Conservation (phyloP, 2,329 filamentous ascomycete species). For the Zarea fungicola region DNA sequence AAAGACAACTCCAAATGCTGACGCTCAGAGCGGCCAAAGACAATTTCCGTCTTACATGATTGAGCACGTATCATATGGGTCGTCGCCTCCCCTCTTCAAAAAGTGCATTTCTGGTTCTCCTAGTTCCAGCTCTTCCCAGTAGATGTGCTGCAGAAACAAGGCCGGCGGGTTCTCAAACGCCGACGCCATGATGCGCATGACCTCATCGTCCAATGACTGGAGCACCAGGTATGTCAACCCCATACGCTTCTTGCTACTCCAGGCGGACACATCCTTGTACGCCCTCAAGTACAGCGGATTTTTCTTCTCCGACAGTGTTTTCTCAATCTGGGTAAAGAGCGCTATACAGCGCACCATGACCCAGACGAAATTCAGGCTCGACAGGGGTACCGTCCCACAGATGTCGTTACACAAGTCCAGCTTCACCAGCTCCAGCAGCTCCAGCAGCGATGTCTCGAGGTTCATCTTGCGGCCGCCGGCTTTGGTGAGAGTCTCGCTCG, state of each 20-base stretch:
- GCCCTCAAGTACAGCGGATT: slow-evolving; percentile 19
- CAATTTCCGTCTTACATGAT: background rate
- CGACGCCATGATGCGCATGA: background rate
- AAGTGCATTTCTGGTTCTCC: background rate
- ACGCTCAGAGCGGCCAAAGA: background rate
- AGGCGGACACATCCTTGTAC: background rate
- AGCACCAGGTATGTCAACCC: background rate
- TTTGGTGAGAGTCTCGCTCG: background rate
- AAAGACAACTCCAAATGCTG: background rate
- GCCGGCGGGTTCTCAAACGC: background rate
- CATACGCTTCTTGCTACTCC: background rate
- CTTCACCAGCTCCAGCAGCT: slow-evolving; percentile 19
- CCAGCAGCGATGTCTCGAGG: slow-evolving; percentile 1
- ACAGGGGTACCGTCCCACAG: slow-evolving; percentile 23
- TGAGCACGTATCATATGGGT: background rate
- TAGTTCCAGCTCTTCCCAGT: background rate
- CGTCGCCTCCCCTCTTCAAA: background rate
- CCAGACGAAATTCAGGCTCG: slow-evolving; percentile 30
- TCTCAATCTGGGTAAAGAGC: slow-evolving; percentile 25
- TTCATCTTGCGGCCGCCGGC: background rate
- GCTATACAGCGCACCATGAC: slow-evolving; percentile 21
- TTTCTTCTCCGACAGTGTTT: slow-evolving; percentile 18
- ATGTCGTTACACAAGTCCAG: slow-evolving; percentile 25
- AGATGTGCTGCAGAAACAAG: background rate
- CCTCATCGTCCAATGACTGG: background rate